A percentile compares a stretch with the other conserved stretches of the same genome.
Conservation (phyloP, 371 early-diverging fungal genomes). For the Mortierella sp. region DNA sequence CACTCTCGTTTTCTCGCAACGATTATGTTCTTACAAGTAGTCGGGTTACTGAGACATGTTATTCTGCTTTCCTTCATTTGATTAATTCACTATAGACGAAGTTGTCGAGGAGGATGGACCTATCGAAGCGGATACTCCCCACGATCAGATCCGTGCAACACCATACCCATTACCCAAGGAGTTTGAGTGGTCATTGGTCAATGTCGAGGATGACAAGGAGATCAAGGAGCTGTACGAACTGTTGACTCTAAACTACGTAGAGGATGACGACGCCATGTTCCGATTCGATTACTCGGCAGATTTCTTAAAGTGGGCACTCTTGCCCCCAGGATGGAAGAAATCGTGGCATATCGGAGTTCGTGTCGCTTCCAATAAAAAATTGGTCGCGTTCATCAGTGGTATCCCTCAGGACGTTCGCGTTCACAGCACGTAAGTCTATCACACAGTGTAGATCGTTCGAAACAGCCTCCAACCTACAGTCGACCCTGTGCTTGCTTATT, state of each 20-base stretch:
- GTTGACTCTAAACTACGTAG: conserved; percentile 93
- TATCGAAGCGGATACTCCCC: conserved; percentile 84
- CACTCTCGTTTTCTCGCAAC: neutral
- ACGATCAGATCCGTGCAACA: conserved; percentile 84
- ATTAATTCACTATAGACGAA: conserved; percentile 64
- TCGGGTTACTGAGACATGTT: too few relatives aligned
- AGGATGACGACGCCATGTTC: conserved; percentile 95
- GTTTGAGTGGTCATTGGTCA: conserved; percentile 90
- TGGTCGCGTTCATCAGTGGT: conserved; percentile 97
- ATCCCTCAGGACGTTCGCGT: conserved; percentile 87
- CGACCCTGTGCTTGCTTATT: too few relatives aligned
- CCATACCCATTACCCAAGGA: conserved; percentile 89
- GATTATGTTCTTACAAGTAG: too few relatives aligned
- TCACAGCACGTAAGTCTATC: conserved; percentile 69
- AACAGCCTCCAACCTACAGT: too few relatives aligned
- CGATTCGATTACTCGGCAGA: conserved; percentile 95
- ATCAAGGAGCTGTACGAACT: conserved; percentile 90
- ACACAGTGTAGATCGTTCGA: neutral
- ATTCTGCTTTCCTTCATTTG: neutral
- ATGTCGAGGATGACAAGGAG: conserved; percentile 85
- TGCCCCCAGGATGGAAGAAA: conserved; percentile 92
- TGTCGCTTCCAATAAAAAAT: conserved; percentile 81
- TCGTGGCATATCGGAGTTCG: conserved; percentile 96
- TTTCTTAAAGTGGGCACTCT: conserved; percentile 94
- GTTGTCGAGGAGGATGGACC: conserved; percentile 79